Evolutionary conservation across 1,284 basidiomycete species (phyloP).

Genomic region (Marasmius sp.): DNA sequence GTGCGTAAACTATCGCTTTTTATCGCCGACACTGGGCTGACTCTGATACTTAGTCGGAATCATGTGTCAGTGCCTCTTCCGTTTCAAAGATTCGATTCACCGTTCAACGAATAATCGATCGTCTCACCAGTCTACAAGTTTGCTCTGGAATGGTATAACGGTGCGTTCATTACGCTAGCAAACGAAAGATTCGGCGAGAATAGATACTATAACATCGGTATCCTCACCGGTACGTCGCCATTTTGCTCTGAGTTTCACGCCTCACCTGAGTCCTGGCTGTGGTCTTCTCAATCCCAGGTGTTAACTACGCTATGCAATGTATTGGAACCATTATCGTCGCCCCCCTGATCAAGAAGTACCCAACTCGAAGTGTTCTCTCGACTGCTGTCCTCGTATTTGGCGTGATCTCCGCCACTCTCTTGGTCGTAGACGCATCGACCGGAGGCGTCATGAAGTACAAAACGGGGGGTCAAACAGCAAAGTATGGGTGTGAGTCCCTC

Average conservation of each 20-base stretch:
- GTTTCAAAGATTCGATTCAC: too few species aligned
- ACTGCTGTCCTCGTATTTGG: conserved; percentile 25
- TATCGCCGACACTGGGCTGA: too few species aligned
- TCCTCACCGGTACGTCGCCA: conserved; percentile 20
- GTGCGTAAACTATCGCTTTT: too few species aligned
- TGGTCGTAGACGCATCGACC: conserved; percentile 31
- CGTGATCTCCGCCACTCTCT: conserved; percentile 29
- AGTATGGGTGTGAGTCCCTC: conserved; percentile 18
- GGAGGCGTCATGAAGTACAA: conserved; percentile 27
- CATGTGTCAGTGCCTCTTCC: too few species aligned
- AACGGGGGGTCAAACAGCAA: conserved; percentile 9
- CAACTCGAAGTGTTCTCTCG: conserved; percentile 29
- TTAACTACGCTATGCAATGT: conserved; percentile 34
- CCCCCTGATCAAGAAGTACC: conserved; percentile 29
- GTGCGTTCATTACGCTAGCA: conserved; percentile 31
- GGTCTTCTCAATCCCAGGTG: conserved; percentile 22
- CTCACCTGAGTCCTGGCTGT: background rate
- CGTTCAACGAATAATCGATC: too few species aligned
- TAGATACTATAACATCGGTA: conserved; percentile 1
- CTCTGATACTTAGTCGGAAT: too few species aligned
- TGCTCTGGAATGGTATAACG: conserved; percentile 36
- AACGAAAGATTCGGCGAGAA: conserved; percentile 28
- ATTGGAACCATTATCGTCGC: conserved; percentile 35
- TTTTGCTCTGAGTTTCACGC: background rate
- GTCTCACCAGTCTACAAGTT: conserved; percentile 25